Evolutionary conservation across 2,329 filamentous ascomycete species (phyloP), one percentile per base, ranked within the genome.

Genomic region (Botrytis deweyae): DNA sequence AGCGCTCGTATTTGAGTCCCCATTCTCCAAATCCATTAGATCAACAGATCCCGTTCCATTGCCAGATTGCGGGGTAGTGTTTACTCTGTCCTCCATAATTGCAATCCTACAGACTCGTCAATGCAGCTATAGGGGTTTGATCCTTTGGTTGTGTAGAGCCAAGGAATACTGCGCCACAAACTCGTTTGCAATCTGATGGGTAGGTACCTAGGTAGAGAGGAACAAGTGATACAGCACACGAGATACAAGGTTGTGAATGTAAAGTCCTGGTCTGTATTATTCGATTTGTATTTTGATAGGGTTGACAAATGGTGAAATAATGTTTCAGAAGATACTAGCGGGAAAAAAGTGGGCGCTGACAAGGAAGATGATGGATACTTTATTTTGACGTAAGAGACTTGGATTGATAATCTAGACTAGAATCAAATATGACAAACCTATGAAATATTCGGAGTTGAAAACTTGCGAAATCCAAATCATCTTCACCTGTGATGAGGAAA

Each of bases 101-200:
- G 29, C n/a, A n/a, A 66, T 36, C 18, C 33, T 42, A 67, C 70
- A 67, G 29, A 52, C 36, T 42, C 29, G 36, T 46, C 29, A n/a
- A 46, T 46, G 62, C 16, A 72, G 49, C 12, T 33, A 16, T 25
- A 44, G 42, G 40, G 46, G 44, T 20, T 72, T 40, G n/a, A 49
- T 49, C 25, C 25, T 71, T 40, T 18, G 46, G 49, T 14, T 72
- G 3, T n/a, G 46, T 55, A 72, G 38, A 42, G 62, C 62, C 62
- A 72, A 72, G 70, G 12, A 67, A 36, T 42, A 36, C 62, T 67
- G 44, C 62, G 62, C 70, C 70, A 67, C 70, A 42, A 46, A 58
- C 7, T 42, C 16, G 49, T 46, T 46, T n/a, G 62, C 22, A 72
- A 55, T 46, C 12, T 25, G 22, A 20, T n/a, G 44, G 33, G 4